Evolutionary conservation across 2,329 filamentous ascomycete genomes (phyloP).

Genomic region (Albophoma yamanashiensis): DNA sequence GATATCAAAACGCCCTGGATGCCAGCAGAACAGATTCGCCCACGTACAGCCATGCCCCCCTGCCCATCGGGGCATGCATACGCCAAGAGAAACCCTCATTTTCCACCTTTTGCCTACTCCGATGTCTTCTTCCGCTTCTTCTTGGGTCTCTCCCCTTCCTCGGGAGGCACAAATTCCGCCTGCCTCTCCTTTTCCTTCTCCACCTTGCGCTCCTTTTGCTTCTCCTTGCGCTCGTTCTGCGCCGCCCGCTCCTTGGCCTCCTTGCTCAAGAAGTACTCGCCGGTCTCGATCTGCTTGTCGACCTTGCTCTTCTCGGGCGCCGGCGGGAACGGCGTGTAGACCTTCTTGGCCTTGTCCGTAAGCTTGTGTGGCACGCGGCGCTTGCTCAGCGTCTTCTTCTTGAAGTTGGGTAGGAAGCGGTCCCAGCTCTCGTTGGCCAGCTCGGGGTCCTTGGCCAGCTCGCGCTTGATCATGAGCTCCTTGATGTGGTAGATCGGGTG

Average conservation of each 20-base stretch:
- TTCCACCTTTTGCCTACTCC: slow-evolving; percentile 1
- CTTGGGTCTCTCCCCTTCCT: slow-evolving; percentile 57
- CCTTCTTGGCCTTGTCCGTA: slow-evolving; percentile 87
- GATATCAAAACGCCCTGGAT: slow-evolving; percentile 6
- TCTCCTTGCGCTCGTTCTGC: slow-evolving; percentile 70
- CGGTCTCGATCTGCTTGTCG: slow-evolving; percentile 92
- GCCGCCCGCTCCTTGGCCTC: slow-evolving; percentile 78
- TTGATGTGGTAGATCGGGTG: slow-evolving; percentile 79
- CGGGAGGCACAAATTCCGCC: slow-evolving; percentile 77
- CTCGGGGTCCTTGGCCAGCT: slow-evolving; percentile 80
- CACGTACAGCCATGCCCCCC: not conserved
- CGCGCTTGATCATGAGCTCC: slow-evolving; percentile 86
- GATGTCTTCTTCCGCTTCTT: slow-evolving; percentile 51
- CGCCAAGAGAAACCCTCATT: too few relatives aligned
- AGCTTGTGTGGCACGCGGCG: slow-evolving; percentile 73
- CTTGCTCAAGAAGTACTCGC: slow-evolving; percentile 93
- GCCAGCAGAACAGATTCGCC: slow-evolving; percentile 1
- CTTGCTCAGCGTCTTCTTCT: slow-evolving; percentile 82
- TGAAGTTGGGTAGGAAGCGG: slow-evolving; percentile 93
- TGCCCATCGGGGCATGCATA: not conserved
- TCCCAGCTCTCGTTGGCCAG: slow-evolving; percentile 89
- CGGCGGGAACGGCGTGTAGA: slow-evolving; percentile 94
- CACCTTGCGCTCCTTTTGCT: slow-evolving; percentile 77
- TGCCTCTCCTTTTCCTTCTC: slow-evolving; percentile 79
- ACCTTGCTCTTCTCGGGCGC: slow-evolving; percentile 98